phyloP scores from a whole-genome alignment of 208 protist species.

The Naegleria gruberi region DNA sequence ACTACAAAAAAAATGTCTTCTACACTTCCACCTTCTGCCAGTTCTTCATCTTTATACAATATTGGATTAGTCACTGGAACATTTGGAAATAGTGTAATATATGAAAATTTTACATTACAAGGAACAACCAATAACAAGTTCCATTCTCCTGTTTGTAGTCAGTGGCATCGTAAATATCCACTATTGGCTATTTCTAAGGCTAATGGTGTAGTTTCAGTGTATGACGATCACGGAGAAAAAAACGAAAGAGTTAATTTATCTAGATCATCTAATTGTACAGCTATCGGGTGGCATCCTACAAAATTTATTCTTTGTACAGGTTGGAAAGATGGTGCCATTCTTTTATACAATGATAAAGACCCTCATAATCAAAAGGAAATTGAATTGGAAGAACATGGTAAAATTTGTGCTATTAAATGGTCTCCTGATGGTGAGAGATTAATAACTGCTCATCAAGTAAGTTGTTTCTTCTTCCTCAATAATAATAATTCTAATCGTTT shows the following conservation, averaged over 20 bases:
- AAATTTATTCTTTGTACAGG: constrained; percentile 60
- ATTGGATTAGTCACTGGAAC: not conserved
- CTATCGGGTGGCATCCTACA: constrained; percentile 70
- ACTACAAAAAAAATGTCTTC: too few relatives aligned
- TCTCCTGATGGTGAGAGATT: constrained; percentile 22
- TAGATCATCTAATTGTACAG: constrained; percentile 22
- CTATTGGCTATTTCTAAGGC: not conserved
- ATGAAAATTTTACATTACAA: not conserved
- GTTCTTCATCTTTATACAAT: not conserved
- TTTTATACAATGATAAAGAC: constrained; percentile 37
- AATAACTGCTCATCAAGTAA: constrained; percentile 16
- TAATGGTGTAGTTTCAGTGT: not conserved
- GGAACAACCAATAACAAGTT: not conserved
- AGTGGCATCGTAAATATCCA: not conserved
- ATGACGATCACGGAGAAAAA: constrained; percentile 5
- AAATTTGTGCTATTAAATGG: constrained; percentile 23
- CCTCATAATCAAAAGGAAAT: not conserved
- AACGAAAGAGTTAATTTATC: not conserved
- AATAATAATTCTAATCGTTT: not conserved
- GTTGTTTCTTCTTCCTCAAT: not conserved
- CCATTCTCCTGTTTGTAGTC: not conserved
- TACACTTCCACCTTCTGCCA: too few relatives aligned
- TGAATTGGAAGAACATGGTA: constrained; percentile 24
- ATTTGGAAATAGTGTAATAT: not conserved
- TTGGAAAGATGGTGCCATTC: constrained; percentile 64